Evolutionary conservation across 192 early-diverging fungal genomes (phyloP), one percentile per base, ranked within the genome.

Genomic region (Jimgerdemannia lactiflua): DNA sequence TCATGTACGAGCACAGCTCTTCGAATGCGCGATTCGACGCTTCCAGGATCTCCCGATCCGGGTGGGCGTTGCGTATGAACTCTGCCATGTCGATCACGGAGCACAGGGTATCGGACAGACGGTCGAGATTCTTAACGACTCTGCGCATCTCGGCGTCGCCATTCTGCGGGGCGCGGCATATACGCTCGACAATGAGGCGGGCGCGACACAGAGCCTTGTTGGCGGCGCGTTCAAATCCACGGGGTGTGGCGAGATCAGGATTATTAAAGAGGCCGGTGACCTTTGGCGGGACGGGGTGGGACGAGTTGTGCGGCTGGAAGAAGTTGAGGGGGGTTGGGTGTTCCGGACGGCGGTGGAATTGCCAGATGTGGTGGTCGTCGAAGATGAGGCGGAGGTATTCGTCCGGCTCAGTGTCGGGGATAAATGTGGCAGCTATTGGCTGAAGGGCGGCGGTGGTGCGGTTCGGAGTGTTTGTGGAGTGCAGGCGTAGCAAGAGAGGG

Each of bases 11-110:
- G 40, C 91, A 94, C 72, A 98, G 80, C 39, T 86, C 79, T 42
- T 86, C 81, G 75, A 95, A 95, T 2, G 91, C 94, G 3, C 86
- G 77, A 76, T 96, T 92, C 2, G 98, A 97, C 4, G 90, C 92
- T 44, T 86, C 78, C 68, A 92, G 84, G 82, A 90, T 93, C 39
- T 71, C 74, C 74, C 73, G 72, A 77, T 95, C 92, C 0, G 98
- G 95, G 73, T 98, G 97, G 43, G 95, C 91, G 75, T 94, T 94
- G 43, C 96, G 89, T 4, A 98, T 85, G n/a, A 99, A 90, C 79
- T 99, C 98, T 0, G 94, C 91, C 63, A 91, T 89, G 73, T 99
- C 98, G 80, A 98, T 92, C 1, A 98, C 94, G 44, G 91, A 89
- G 64, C 97, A 99, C 17, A 99, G 85, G 3, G 89, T 86, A 80